These are phyloP conservation scores for Lactarius evosmus DNA, from an alignment of 768 basidiomycete species.

Conservation along the genomic window DNA sequence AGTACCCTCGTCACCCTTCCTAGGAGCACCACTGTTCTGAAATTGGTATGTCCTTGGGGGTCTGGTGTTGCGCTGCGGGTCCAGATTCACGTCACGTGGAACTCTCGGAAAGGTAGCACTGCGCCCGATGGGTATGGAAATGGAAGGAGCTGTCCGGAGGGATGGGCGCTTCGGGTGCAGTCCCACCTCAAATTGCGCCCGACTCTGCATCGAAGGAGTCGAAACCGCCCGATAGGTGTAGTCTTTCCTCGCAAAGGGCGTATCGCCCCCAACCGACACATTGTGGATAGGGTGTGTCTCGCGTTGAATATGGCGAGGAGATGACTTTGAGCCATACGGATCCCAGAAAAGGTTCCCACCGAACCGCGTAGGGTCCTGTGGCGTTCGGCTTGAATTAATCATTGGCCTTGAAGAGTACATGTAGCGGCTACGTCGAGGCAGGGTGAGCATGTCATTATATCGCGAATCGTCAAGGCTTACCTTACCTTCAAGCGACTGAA, in stretches of 20 bases:
- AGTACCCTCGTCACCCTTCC: background rate
- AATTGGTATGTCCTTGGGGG: background rate
- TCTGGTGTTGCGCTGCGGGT: too few species aligned
- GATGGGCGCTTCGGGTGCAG: conserved; percentile 2
- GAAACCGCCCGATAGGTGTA: background rate
- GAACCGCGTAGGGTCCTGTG: background rate
- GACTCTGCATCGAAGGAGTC: too few species aligned
- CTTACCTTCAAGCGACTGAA: background rate
- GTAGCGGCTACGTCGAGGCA: background rate
- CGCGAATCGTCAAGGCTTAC: background rate
- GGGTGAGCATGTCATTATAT: background rate
- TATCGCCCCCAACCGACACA: background rate
- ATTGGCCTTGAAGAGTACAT: background rate
- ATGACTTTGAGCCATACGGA: background rate
- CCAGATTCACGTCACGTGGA: too few species aligned
- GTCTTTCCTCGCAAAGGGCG: background rate
- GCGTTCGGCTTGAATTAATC: background rate
- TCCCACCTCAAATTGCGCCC: background rate
- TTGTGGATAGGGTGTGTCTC: background rate
- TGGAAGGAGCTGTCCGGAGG: conserved; percentile 6
- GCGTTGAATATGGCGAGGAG: background rate
- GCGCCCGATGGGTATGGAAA: background rate
- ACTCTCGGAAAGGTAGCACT: background rate
- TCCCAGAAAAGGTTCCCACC: background rate
- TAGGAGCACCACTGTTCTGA: background rate